Evolutionary conservation across 2,329 filamentous ascomycete species (phyloP), one percentile per base, ranked within the genome.

Genomic region (Cryphonectria naterciae): DNA sequence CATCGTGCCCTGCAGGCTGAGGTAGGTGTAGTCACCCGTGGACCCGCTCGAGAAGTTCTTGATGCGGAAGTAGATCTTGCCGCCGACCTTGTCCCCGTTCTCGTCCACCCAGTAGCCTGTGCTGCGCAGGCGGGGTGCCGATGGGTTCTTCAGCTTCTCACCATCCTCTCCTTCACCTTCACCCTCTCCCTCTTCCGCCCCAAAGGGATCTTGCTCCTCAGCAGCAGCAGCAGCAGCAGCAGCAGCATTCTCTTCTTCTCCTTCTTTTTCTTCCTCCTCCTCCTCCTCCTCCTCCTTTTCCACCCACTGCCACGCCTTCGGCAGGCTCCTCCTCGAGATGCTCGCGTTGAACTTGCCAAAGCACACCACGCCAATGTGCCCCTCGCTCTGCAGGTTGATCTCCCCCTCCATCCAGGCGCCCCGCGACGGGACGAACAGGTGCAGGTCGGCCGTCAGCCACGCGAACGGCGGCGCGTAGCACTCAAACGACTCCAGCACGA

Each of bases 271-370:
- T 37, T 72, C 67, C 4, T 74, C 70, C 8, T 69, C 65, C 13
- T 66, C 69, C 4, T 79, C 80, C 70, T 82, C 79, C 64, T 86
- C 84, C 68, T 85, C 84, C 46, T 89, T 85, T 15, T 90, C 88
- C 22, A 93, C 86, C 92, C 94, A 98, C 73, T 84, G 89, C 96
- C 95, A 99, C 35, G 88, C 87, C 19, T 83, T 80, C 0, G 96
- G 96, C 22, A 99, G 84, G 49, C 93, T 86, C 72, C 88, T 88
- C 32, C 91, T 86, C 76, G 95, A 92, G 72, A 99, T 93, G 60
- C 92, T 93, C 1, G 95, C 93, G 75, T 96, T 97, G 85, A 98
- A 98, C 74, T 94, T 89, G 80, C 95, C 95, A 82, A 94, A 95
- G 79, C 94, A 96, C 15, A 97, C 89, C 2, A 98, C 88, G 28